Percentiles rank a stretch among this genome's conserved stretches.
phyloP scores from a whole-genome alignment of 306 rosid genomes.

The Amphicarpaea edgeworthii region DNA sequence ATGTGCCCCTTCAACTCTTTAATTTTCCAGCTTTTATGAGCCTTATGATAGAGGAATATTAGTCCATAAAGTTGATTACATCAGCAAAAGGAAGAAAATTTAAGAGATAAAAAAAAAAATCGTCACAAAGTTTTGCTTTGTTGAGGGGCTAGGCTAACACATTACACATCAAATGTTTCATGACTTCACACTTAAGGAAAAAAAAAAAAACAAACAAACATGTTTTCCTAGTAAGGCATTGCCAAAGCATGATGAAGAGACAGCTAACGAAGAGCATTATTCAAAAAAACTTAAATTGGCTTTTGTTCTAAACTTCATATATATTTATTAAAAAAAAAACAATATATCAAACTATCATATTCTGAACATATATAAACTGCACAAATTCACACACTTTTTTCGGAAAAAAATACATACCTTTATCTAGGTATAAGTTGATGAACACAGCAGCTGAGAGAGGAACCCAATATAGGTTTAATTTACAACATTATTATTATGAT shows the following conservation, averaged over 20 bases:
- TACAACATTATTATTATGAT: background rate
- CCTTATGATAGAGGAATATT: too few species aligned
- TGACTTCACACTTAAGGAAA: background rate
- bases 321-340: background rate
- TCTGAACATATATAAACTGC: too few species aligned
- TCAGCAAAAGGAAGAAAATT: background rate
- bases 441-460: background rate
- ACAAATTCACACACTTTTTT: background rate
- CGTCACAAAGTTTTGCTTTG: background rate
- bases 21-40: too few species aligned
- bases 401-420: constrained; percentile 10
- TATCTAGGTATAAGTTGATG: too few species aligned
- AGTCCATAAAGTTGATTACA: too few species aligned
- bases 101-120: background rate
- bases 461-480: background rate
- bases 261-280: background rate
- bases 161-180: background rate
- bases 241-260: too few species aligned
- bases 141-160: background rate
- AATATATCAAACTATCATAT: background rate
- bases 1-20: too few species aligned
- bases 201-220: too few species aligned
- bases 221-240: background rate
- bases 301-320: too few species aligned
- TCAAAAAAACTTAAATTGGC: background rate